phyloP scores from a whole-genome alignment of 2,329 filamentous ascomycete genomes.

The Nothophoma quercina region DNA sequence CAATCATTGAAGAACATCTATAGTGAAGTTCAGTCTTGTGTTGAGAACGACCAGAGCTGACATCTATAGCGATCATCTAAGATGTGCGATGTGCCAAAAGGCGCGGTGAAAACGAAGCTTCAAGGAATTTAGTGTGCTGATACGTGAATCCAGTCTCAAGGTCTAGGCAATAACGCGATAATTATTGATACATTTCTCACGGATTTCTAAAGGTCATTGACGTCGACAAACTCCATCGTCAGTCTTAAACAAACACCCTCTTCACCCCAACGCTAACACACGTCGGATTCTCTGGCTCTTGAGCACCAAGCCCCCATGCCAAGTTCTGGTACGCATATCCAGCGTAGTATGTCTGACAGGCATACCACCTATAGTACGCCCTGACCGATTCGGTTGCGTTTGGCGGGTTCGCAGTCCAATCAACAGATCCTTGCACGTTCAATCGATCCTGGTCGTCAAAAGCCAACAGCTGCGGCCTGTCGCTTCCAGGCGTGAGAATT shows the following conservation, averaged over 20 bases:
- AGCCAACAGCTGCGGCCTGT: slow-evolving; percentile 39
- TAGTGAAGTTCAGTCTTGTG: too few species aligned
- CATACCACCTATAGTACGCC: slow-evolving; percentile 54
- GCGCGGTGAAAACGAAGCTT: too few species aligned
- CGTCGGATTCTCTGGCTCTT: slow-evolving; percentile 54
- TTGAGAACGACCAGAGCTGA: too few species aligned
- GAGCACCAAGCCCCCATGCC: slow-evolving; percentile 52
- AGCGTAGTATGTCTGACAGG: slow-evolving; percentile 52
- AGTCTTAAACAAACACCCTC: slow-evolving; percentile 34
- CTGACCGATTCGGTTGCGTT: slow-evolving; percentile 21
- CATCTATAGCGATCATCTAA: too few species aligned
- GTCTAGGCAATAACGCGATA: too few species aligned
- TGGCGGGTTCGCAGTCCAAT: slow-evolving; percentile 50
- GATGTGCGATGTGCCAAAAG: too few species aligned
- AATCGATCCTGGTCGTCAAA: slow-evolving; percentile 52
- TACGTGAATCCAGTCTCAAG: too few species aligned
- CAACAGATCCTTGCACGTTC: slow-evolving; percentile 50
- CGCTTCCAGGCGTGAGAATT: slow-evolving; percentile 47
- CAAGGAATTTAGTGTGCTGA: too few species aligned
- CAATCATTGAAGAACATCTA: too few species aligned
- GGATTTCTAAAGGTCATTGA: too few species aligned
- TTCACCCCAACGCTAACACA: slow-evolving; percentile 55
- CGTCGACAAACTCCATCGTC: not conserved
- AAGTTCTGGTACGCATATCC: slow-evolving; percentile 56
- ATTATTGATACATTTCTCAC: too few species aligned